A percentile compares a stretch with the other conserved stretches of the same genome.
These are phyloP conservation scores for Phialophora chinensis DNA, from an alignment of 2,329 filamentous ascomycete genomes.

Conservation along the genomic window DNA sequence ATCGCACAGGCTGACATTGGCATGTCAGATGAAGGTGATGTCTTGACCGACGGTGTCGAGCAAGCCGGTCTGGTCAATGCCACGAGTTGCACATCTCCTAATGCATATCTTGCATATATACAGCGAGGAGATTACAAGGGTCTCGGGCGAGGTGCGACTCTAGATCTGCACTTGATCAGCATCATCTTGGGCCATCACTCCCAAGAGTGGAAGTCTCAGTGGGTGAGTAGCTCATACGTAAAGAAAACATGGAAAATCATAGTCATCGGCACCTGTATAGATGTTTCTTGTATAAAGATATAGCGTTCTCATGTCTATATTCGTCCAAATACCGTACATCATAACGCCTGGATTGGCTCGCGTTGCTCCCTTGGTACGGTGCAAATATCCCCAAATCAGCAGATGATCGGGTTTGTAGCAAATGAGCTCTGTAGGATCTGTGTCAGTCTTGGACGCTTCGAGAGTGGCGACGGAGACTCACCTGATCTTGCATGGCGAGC, in stretches of 20 bases:
- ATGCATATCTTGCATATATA: neutral
- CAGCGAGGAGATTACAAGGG: neutral
- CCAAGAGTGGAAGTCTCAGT: neutral
- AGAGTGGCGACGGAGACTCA: conserved; percentile 4
- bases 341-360: neutral
- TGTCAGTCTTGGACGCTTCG: neutral
- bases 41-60: neutral
- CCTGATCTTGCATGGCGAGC: conserved; percentile 22
- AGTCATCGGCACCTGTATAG: neutral
- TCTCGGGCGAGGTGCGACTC: neutral
- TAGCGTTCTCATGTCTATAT: neutral
- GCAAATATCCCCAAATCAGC: conserved; percentile 17
- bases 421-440: conserved; percentile 18
- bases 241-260: neutral
- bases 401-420: conserved; percentile 31
- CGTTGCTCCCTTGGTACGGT: neutral
- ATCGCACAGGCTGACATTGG: neutral
- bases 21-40: neutral
- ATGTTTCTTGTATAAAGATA: neutral
- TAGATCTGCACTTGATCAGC: neutral
- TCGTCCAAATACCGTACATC: neutral
- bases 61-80: neutral
- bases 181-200: neutral
- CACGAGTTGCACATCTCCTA: neutral
- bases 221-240: neutral